Evolutionary conservation across 2,329 filamentous ascomycete genomes (phyloP), one percentile per base, ranked within the genome.

Genomic region (Talaromyces sp.): DNA sequence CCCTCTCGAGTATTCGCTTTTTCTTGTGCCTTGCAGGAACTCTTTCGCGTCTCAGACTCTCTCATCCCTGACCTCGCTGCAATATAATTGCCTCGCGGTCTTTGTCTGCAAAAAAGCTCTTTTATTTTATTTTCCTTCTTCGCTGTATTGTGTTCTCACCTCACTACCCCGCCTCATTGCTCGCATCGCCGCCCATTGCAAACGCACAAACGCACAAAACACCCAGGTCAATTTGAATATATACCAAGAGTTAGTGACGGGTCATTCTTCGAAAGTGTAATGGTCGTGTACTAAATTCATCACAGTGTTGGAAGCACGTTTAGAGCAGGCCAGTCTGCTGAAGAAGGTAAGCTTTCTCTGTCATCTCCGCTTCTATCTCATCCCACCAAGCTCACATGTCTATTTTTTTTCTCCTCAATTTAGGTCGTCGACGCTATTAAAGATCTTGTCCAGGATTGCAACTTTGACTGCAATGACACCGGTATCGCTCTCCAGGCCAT

Each of bases 381-480:
- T n/a, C n/a, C 38, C 21, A 21, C 58, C 7, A 17, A 19, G 24
- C 24, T 50, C 46, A 62, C 64, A 57, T 56, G 63, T 21, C 7
- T 56, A 65, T 26, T 53, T 51, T 27, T 54, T n/a, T n/a, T n/a
- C n/a, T n/a, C n/a, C n/a, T 21, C 12, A 17, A 52, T 21, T 54
- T 67, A 96, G 92, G 91, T 97, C 65, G 92, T 99, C 72, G 95
- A 99, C 76, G 91, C 95, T 70, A 97, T 99, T 87, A 97, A 97
- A 80, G 94, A 99, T 72, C 87, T 99, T 56, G 94, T 99, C 58
- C 94, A 97, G 79, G 94, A 99, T 81, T 99, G 94, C 88, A 99
- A 99, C 81, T 99, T 99, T 81, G 94, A 99, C 84, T 99, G 95
- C 89, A 99, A 97, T 89, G 95, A 99, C 84, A 93, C 91, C 59